Percentiles rank a stretch among this genome's conserved stretches.
Conservation (phyloP, 2,329 filamentous ascomycete species). For the Aspergillus awamori region DNA sequence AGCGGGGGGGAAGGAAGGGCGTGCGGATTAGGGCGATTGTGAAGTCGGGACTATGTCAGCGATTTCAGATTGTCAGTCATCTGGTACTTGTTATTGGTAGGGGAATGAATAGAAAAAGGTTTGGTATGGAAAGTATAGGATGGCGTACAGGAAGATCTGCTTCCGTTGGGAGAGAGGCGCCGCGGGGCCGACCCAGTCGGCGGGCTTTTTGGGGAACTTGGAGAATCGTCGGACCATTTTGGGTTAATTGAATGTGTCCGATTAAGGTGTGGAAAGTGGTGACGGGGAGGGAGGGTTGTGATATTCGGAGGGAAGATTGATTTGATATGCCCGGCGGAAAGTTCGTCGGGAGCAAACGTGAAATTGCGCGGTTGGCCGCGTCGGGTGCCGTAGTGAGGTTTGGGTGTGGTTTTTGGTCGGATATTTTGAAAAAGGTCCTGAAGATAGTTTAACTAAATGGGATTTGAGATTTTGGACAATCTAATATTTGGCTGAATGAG, state of each 20-base stretch:
- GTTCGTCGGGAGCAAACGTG: conserved; percentile 28
- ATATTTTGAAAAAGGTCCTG: background rate
- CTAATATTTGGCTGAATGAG: background rate
- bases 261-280: conserved; percentile 12
- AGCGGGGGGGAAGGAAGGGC: conserved; percentile 71
- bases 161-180: conserved; percentile 35
- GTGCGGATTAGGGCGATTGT: conserved; percentile 77
- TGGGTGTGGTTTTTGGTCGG: background rate
- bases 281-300: background rate
- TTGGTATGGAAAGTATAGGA: background rate
- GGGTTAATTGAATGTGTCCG: background rate
- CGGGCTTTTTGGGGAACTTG: conserved; percentile 31
- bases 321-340: conserved; percentile 27
- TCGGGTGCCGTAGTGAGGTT: conserved; percentile 32
- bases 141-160: conserved; percentile 58
- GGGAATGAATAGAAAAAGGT: no score
- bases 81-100: no score
- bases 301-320: background rate
- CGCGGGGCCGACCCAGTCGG: conserved; percentile 28
- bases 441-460: no score
- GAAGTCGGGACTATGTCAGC: conserved; percentile 66
- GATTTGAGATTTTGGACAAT: background rate
- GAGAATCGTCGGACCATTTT: conserved; percentile 37
- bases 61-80: no score
- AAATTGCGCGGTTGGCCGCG: conserved; percentile 40